Conservation (phyloP, 805 yeast genomes). For the Metschnikowia matae region DNA sequence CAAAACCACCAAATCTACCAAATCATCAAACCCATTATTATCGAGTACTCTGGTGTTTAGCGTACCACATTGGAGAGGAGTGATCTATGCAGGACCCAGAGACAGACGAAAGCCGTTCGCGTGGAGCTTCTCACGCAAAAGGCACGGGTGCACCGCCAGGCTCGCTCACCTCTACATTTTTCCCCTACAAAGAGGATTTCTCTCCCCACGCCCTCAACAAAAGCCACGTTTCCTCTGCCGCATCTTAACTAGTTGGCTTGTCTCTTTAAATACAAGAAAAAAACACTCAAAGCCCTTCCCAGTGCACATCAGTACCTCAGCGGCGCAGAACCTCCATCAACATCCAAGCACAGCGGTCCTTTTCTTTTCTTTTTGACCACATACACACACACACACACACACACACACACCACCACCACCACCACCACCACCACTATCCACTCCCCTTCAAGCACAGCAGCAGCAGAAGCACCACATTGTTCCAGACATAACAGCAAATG, state of each 20-base stretch:
- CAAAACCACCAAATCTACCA: too few species aligned
- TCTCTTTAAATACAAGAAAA: neutral
- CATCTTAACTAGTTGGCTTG: neutral
- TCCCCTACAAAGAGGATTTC: neutral
- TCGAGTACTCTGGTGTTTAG: too few species aligned
- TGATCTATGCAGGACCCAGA: neutral
- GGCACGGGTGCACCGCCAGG: slow-evolving; percentile 2
- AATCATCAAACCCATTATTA: too few species aligned
- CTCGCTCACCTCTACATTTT: neutral
- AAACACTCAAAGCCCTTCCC: neutral
- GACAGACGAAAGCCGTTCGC: neutral
- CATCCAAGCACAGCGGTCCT: neutral
- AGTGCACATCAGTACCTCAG: neutral
- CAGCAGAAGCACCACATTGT: neutral
- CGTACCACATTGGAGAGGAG: too few species aligned
- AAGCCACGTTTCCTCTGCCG: neutral
- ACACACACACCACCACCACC: too few species aligned
- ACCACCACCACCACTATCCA: too few species aligned
- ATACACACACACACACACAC: neutral
- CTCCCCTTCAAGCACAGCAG: neutral
- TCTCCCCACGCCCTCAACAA: neutral
- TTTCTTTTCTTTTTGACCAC: neutral
- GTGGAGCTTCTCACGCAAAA: neutral
- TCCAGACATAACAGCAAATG: slow-evolving; percentile 6
- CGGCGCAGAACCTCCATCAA: neutral